Percentiles rank a stretch among this genome's conserved stretches.
Conservation (phyloP, 2,329 filamentous ascomycete species). For the Fusarium nurragi region DNA sequence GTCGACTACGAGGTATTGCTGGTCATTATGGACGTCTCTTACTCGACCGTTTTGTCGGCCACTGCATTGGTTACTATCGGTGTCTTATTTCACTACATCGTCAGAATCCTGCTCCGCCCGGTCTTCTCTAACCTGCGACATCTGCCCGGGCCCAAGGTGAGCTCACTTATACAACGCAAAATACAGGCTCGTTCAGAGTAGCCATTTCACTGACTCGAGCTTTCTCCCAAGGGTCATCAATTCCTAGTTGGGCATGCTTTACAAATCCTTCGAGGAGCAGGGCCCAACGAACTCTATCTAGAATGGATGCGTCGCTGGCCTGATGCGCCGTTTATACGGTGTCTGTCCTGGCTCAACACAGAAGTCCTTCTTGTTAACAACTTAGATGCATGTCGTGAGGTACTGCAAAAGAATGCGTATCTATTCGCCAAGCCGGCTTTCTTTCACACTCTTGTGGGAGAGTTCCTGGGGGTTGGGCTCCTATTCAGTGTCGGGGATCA, state of each 20-base stretch:
- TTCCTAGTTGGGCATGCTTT: conserved; percentile 9
- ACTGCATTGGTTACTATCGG: neutral
- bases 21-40: neutral
- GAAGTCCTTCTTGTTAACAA: conserved; percentile 24
- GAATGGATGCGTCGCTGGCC: conserved; percentile 28
- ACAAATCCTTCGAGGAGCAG: neutral
- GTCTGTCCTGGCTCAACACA: conserved; percentile 19
- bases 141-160: conserved; percentile 15
- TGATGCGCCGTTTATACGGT: conserved; percentile 13
- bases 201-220: fast-evolving
- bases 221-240: neutral
- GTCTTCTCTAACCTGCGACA: neutral
- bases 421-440: conserved; percentile 21
- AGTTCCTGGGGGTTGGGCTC: conserved; percentile 17
- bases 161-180: fast-evolving
- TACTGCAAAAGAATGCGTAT: conserved; percentile 18
- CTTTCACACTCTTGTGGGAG: conserved; percentile 26
- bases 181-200: neutral
- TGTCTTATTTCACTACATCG: neutral
- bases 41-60: neutral
- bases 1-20: no score
- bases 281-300: conserved; percentile 20
- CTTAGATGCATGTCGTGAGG: conserved; percentile 20
- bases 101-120: neutral
- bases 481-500: conserved; percentile 23